Conservation (phyloP, 371 early-diverging fungal species). For the Syncephalastrum monosporum region DNA sequence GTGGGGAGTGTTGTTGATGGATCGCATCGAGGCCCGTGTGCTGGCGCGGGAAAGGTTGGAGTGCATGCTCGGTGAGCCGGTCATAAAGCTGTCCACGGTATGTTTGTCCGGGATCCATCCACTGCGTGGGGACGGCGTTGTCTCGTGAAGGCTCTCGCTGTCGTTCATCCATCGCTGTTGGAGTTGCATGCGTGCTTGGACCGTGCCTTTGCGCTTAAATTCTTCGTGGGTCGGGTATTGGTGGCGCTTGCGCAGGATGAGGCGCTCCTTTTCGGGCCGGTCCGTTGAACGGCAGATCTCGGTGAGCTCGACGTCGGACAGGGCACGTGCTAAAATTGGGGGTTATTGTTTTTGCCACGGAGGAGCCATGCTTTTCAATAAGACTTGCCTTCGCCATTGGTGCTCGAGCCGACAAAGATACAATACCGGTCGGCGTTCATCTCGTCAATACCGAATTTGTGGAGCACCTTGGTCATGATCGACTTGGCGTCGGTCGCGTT, state of each 20-base stretch:
- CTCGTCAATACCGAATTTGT: constrained; percentile 67
- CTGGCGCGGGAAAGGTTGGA: background rate
- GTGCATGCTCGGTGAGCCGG: constrained; percentile 15
- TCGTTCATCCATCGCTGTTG: constrained; percentile 8
- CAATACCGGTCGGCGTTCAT: constrained; percentile 60
- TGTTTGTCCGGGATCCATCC: constrained; percentile 28
- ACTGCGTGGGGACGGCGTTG: background rate
- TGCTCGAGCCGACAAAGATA: constrained; percentile 62
- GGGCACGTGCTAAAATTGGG: constrained; percentile 51
- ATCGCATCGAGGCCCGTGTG: background rate
- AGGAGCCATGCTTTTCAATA: background rate
- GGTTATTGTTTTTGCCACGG: background rate
- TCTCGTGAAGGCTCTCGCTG: background rate
- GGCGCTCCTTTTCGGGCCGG: constrained; percentile 71
- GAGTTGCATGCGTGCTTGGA: constrained; percentile 27
- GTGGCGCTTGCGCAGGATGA: constrained; percentile 76
- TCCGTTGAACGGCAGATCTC: constrained; percentile 70
- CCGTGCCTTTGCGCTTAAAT: constrained; percentile 55
- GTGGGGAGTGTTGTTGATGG: constrained; percentile 5
- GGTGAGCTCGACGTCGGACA: constrained; percentile 70
- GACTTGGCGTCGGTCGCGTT: constrained; percentile 54
- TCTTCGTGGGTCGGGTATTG: constrained; percentile 61
- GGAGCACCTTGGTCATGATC: constrained; percentile 61
- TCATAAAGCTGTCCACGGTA: constrained; percentile 27
- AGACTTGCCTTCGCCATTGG: constrained; percentile 55